These are phyloP conservation scores for Mortierella sp. DNA, from an alignment of 371 early-diverging fungal genomes.

Conservation along the genomic window DNA sequence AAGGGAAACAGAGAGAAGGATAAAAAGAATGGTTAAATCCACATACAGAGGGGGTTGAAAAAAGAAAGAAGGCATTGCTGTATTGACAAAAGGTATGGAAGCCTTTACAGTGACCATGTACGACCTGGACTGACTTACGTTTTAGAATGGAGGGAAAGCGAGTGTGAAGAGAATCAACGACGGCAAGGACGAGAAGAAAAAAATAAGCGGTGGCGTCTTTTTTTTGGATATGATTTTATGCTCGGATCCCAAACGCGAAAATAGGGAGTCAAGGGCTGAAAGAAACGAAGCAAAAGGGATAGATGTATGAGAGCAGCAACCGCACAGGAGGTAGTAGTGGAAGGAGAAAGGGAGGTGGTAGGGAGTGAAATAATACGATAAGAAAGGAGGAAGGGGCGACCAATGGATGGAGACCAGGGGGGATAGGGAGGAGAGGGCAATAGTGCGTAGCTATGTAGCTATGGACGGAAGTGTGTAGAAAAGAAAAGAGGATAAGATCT, in stretches of 20 bases:
- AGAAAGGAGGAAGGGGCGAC: neutral
- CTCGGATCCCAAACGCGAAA: conserved; percentile 1
- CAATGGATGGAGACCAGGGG: neutral
- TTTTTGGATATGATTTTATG: neutral
- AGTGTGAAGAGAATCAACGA: neutral
- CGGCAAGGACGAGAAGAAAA: neutral
- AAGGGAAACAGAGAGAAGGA: neutral
- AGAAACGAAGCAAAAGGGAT: neutral
- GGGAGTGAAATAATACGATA: neutral
- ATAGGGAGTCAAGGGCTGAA: conserved; percentile 6
- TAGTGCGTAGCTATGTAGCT: too few species aligned
- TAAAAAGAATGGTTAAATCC: neutral
- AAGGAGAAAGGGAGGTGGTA: neutral
- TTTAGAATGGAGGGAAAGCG: neutral
- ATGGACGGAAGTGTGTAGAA: neutral
- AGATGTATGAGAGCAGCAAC: neutral
- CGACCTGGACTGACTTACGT: neutral
- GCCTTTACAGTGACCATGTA: neutral
- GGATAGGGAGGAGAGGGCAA: neutral
- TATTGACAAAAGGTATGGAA: neutral
- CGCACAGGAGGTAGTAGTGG: neutral
- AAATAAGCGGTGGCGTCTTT: neutral
- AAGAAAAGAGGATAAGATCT: neutral
- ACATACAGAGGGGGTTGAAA: neutral
- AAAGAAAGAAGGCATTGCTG: neutral